Conservation (phyloP, 805 yeast species). For the Hanseniaspora guilliermondii region DNA sequence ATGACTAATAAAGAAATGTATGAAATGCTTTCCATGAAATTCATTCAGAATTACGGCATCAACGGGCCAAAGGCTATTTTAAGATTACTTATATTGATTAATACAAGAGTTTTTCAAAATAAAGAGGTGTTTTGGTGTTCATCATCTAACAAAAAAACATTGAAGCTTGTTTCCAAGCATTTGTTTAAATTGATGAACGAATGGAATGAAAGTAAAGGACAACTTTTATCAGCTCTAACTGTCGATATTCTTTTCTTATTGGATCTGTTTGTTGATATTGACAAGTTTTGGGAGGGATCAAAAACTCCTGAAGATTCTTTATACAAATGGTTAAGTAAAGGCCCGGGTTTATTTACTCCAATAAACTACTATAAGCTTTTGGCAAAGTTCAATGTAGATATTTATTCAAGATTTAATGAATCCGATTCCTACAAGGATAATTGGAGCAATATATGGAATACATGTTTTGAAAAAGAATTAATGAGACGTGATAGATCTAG, state of each 20-base stretch:
- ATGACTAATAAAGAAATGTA: slow-evolving; percentile 1
- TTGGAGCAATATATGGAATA: slow-evolving; percentile 25
- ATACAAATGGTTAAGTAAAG: slow-evolving; percentile 36
- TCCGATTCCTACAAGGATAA: slow-evolving; percentile 14
- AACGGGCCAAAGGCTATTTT: not conserved
- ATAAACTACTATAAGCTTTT: slow-evolving; percentile 35
- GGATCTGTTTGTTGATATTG: slow-evolving; percentile 32
- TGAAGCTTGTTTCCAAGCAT: slow-evolving; percentile 27
- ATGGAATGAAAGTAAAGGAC: slow-evolving; percentile 24
- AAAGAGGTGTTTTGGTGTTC: slow-evolving; percentile 15
- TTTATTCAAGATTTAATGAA: slow-evolving; percentile 13
- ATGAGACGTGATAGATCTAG: slow-evolving; percentile 20
- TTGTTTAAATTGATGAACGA: slow-evolving; percentile 21
- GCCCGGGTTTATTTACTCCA: slow-evolving; percentile 39
- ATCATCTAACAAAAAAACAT: slow-evolving; percentile 19
- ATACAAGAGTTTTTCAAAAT: not conserved
- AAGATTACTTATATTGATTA: not conserved
- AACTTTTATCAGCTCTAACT: slow-evolving; percentile 29
- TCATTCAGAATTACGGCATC: not conserved
- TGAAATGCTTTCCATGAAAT: not conserved
- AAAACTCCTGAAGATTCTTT: slow-evolving; percentile 38
- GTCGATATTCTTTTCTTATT: slow-evolving; percentile 40
- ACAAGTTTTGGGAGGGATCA: slow-evolving; percentile 43
- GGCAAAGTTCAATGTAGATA: slow-evolving; percentile 15
- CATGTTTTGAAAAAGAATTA: slow-evolving; percentile 22